These are phyloP conservation scores for Choanephora cucurbitarum DNA, from an alignment of 371 early-diverging fungal species.

Conservation along the genomic window DNA sequence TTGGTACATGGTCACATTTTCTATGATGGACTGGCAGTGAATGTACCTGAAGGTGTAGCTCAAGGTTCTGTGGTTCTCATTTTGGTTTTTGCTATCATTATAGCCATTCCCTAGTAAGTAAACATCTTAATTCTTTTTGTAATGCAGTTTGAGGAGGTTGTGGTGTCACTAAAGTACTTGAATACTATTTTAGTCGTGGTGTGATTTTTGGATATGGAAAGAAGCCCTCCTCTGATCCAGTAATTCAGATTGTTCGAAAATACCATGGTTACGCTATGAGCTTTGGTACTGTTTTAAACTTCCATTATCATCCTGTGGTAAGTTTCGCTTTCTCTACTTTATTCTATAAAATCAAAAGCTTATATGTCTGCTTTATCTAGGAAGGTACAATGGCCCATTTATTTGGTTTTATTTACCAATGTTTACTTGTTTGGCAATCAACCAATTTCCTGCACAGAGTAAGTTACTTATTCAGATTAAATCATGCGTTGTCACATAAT, in stretches of 20 bases:
- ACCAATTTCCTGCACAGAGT: constrained; percentile 41
- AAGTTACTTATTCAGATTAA: constrained; percentile 1
- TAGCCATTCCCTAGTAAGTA: constrained; percentile 44
- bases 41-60: constrained; percentile 44
- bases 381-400: constrained; percentile 47
- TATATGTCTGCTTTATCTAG: constrained; percentile 8
- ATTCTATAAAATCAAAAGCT: no score
- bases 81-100: constrained; percentile 37
- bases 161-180: no score
- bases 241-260: constrained; percentile 36
- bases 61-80: constrained; percentile 45
- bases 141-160: no score
- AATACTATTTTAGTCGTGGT: constrained; percentile 35
- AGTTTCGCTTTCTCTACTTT: not conserved
- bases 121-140: no score
- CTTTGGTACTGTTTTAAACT: constrained; percentile 45
- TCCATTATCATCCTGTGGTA: constrained; percentile 52
- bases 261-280: constrained; percentile 52
- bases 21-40: constrained; percentile 44
- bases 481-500: not conserved
- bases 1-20: constrained; percentile 34
- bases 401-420: constrained; percentile 46
- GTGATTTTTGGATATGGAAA: constrained; percentile 34
- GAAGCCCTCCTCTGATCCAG: constrained; percentile 19
- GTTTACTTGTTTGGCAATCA: constrained; percentile 48